phyloP scores from a whole-genome alignment of 1,284 basidiomycete genomes.

The Ustilago curta region DNA sequence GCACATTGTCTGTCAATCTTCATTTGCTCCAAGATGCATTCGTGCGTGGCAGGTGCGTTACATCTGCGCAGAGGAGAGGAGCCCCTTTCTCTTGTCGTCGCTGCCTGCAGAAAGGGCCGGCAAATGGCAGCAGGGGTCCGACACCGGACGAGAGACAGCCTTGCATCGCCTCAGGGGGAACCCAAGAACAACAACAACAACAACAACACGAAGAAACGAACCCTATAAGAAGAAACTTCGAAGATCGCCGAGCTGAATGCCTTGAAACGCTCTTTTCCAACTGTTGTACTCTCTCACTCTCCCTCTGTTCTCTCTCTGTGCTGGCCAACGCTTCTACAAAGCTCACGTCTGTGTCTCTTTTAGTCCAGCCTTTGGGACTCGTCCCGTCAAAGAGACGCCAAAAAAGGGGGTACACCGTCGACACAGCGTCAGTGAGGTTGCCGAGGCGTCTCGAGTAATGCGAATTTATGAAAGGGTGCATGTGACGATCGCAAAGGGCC shows the following conservation, averaged over 20 bases:
- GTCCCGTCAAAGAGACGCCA: neutral
- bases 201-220: conserved; percentile 1
- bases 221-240: neutral
- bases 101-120: conserved; percentile 4
- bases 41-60: too few relatives aligned
- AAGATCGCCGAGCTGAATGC: conserved; percentile 9
- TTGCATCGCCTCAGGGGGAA: neutral
- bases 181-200: neutral
- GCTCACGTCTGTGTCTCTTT: neutral
- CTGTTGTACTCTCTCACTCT: too few relatives aligned
- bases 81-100: conserved; percentile 5
- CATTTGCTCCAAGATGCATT: neutral
- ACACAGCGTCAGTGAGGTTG: neutral
- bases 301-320: neutral
- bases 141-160: neutral
- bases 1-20: neutral
- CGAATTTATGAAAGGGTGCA: conserved; percentile 31
- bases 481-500: conserved; percentile 35
- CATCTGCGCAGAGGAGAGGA: neutral
- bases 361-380: neutral
- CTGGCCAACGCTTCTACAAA: neutral
- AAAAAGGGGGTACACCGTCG: neutral
- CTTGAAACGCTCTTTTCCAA: neutral
- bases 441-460: neutral
- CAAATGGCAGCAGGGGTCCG: conserved; percentile 3